Evolutionary conservation across 176 grass and related monocot genomes (phyloP).

Genomic region (Oryza punctata): DNA sequence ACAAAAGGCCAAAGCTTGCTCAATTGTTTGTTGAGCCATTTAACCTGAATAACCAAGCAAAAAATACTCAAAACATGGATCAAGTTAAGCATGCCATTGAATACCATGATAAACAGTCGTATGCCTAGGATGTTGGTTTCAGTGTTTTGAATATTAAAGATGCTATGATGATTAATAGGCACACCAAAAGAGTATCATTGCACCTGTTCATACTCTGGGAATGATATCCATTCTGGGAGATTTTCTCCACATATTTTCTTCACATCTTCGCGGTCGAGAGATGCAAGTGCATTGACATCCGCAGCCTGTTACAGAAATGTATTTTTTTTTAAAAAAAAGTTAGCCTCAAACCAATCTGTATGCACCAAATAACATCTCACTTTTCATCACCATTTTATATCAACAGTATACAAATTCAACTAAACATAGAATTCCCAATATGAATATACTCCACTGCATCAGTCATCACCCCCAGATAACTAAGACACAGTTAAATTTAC

Average conservation of each 20-base stretch:
- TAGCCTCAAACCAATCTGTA: background rate
- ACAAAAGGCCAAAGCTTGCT: conserved; percentile 96
- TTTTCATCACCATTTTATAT: background rate
- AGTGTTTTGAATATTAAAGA: background rate
- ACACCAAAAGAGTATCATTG: conserved; percentile 20
- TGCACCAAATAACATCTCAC: background rate
- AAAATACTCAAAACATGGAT: background rate
- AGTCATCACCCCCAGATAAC: conserved; percentile 8
- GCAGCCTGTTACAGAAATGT: conserved; percentile 54
- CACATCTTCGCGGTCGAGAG: conserved; percentile 74
- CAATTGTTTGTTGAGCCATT: conserved; percentile 91
- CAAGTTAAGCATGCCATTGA: background rate
- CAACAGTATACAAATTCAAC: background rate
- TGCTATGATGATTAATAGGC: background rate
- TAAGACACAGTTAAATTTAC: background rate
- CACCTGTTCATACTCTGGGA: conserved; percentile 91
- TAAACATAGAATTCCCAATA: background rate
- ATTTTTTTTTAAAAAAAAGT: background rate
- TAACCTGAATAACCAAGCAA: conserved; percentile 63
- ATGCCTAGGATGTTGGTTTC: background rate
- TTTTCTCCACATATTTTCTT: conserved; percentile 97
- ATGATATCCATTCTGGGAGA: conserved; percentile 88
- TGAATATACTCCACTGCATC: background rate
- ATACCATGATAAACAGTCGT: background rate
- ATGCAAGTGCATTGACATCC: conserved; percentile 67